phyloP scores from a whole-genome alignment of 495 filamentous ascomycete species.

The Trichoderma gamsii region DNA sequence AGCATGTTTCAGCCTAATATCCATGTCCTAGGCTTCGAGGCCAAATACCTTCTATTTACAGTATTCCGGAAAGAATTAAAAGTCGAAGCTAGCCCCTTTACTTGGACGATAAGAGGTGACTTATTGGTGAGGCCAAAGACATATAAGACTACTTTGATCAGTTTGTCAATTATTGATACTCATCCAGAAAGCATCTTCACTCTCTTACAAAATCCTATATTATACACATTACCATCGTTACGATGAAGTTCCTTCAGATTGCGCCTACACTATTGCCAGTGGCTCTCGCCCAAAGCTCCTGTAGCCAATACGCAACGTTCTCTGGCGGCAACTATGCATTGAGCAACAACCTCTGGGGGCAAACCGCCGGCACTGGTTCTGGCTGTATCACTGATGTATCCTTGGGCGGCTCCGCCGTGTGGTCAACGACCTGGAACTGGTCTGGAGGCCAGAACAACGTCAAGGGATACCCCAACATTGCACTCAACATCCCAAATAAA shows the following conservation, averaged over 20 bases:
- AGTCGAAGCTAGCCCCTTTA: not conserved
- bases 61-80: not conserved
- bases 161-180: not conserved
- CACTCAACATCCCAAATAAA: constrained; percentile 26
- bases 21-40: no score
- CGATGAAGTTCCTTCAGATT: constrained; percentile 18
- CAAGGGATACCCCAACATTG: constrained; percentile 42
- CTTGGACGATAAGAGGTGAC: not conserved
- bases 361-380: constrained; percentile 30
- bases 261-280: constrained; percentile 15
- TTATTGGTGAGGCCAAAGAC: not conserved
- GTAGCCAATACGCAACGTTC: constrained; percentile 35
- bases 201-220: not conserved
- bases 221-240: not conserved
- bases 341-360: constrained; percentile 46
- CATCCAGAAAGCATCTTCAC: not conserved
- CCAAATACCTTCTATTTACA: no score
- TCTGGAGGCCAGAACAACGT: constrained; percentile 34
- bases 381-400: constrained; percentile 40
- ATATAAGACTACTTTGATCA: not conserved
- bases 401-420: constrained; percentile 27
- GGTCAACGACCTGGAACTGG: constrained; percentile 42
- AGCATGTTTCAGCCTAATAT: no score
- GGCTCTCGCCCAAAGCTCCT: constrained; percentile 26
- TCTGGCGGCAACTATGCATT: constrained; percentile 33